phyloP scores from a whole-genome alignment of 495 filamentous ascomycete genomes.

The Stereocaulon alpinum region DNA sequence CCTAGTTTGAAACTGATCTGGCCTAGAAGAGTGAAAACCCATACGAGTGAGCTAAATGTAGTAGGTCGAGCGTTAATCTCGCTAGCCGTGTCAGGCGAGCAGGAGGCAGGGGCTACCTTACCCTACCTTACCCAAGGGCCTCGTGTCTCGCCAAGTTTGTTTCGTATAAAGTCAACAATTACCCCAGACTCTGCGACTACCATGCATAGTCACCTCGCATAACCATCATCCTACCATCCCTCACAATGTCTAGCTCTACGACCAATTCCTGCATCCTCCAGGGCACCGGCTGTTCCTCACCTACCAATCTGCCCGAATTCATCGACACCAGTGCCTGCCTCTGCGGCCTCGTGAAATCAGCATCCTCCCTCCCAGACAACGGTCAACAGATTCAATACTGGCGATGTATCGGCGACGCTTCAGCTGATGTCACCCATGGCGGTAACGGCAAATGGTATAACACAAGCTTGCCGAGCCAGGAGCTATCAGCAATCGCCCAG shows the following conservation, averaged over 20 bases:
- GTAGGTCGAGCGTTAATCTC: background rate
- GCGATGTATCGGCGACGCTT: conserved; percentile 18
- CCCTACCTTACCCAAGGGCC: too few species aligned
- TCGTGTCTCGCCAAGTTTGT: background rate
- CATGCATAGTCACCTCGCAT: conserved; percentile 7
- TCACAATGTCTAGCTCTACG: conserved; percentile 14
- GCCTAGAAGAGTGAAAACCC: background rate
- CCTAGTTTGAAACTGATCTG: background rate
- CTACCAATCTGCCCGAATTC: conserved; percentile 17
- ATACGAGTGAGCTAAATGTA: background rate
- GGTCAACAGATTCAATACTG: conserved; percentile 12
- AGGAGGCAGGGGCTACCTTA: background rate
- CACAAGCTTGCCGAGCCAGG: conserved; percentile 15
- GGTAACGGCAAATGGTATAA: conserved; percentile 19
- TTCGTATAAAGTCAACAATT: background rate
- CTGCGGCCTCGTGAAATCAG: conserved; percentile 18
- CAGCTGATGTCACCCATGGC: conserved; percentile 10
- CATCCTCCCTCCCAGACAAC: conserved; percentile 11
- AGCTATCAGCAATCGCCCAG: conserved; percentile 19
- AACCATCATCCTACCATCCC: background rate
- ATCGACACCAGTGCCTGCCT: conserved; percentile 16
- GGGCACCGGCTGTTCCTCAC: conserved; percentile 13
- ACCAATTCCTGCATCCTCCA: conserved; percentile 14
- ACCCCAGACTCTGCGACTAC: background rate
- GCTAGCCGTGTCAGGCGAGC: background rate